Evolutionary conservation across 2,329 filamentous ascomycete genomes (phyloP), one percentile per base, ranked within the genome.

Genomic region (Ilyonectria robusta): DNA sequence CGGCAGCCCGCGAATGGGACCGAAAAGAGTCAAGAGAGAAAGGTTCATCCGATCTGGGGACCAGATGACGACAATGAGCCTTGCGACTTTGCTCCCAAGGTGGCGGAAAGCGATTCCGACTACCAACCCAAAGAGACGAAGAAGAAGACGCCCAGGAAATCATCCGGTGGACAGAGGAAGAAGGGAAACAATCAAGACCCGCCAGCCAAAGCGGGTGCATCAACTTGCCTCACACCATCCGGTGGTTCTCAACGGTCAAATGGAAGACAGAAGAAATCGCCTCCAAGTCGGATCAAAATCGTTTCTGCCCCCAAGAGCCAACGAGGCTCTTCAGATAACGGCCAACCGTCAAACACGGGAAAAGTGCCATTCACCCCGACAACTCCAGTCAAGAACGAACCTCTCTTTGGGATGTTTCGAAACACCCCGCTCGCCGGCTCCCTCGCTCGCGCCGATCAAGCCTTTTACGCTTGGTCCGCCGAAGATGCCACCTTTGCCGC

Each of bases 381-480:
- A 2, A 68, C 57, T 23, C 50, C 59, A 2, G 13, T 31, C 8
- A 74, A 72, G 40, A 66, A 29, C n/a, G 69, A 70, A 4, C 68
- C 63, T 0, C 62, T 75, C 2, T 75, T 75, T n/a, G 73, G 73
- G n/a, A 64, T 75, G 13, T 60, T 57, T 3, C 66, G 69, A n/a
- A 46, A 68, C 17, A 67, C 70, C 1, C 62, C 48, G 7, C 59
- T 75, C 4, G 11, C 55, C 3, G 37, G 59, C 3, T 56, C 71
- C 1, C 63, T 65, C 6, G 40, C 47, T 8, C 66, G 67, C 23
- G 50, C 59, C 6, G 56, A 67, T 3, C 35, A 46, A 2, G 65
- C 61, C 2, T 62, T 69, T 13, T 77, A 75, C 50, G 71, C 76
- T 23, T 77, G 69, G 74, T 72, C 73, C 1, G 74, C 76, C 17